Evolutionary conservation across 2,329 filamentous ascomycete species (phyloP), one percentile per base, ranked within the genome.

Genomic region (Thelonectria discophora): DNA sequence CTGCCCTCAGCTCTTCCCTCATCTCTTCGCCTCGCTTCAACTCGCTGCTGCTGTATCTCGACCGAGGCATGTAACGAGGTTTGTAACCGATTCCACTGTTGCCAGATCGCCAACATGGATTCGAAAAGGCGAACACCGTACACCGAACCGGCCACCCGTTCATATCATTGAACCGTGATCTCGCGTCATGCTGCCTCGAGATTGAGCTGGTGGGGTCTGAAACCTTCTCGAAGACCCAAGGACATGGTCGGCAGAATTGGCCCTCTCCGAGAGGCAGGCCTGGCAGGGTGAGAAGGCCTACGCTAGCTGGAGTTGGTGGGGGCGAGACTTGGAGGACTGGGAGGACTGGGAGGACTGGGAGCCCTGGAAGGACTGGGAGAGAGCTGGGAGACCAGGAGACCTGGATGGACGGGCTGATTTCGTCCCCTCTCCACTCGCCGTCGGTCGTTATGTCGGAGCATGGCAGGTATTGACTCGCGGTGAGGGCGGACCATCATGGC

Each of bases 161-260:
- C 68, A 68, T 65, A 65, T 69, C 60, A 67, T 66, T 58, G 57
- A 65, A 63, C 58, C 60, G 57, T 72, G 69, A 70, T 72, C 68
- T 72, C 61, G 67, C 69, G 58, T 65, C 65, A 71, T 70, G 67
- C 67, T 67, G 50, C 32, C 52, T 39, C 42, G 55, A 65, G 64
- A 64, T 65, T 65, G 64, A 60, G 57, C 56, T 50, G 52, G 64
- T 64, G 64, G 64, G 58, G 63, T 64, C 60, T 70, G 68, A 72
- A 72, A 71, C 70, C 69, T 72, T 72, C 70, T 65, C 69, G 70
- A 72, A 72, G 68, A 68, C 69, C 70, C 70, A 72, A 68, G 70
- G 70, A 65, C 68, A 72, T 72, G 70, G 69, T 72, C 70, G 65
- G 69, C 65, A 68, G 69, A 72, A 72, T 69, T 69, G 62, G 48